Evolutionary conservation across 148 eudicot genomes (phyloP).

Genomic region (Hydrangea macrophylla): DNA sequence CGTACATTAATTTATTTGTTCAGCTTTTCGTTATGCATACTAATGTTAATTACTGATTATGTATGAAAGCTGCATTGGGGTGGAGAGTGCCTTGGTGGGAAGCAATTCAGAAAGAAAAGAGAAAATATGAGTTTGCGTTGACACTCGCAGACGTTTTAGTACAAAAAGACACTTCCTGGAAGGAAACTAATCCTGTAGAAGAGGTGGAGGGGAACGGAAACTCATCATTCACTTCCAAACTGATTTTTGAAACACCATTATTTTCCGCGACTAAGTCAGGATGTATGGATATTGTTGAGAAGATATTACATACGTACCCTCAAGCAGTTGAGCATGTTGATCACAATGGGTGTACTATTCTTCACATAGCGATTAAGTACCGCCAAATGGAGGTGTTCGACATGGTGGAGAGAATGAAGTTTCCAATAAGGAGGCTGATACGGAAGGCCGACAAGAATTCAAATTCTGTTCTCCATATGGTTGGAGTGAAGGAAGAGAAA

Average conservation of each 20-base stretch:
- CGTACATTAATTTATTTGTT: too few relatives aligned
- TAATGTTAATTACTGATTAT: too few relatives aligned
- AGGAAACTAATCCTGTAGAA: neutral
- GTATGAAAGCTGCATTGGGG: neutral
- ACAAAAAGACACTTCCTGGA: neutral
- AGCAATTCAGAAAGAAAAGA: neutral
- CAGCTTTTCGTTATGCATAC: too few relatives aligned
- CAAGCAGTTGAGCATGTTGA: slow-evolving; percentile 13
- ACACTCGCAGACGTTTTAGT: neutral
- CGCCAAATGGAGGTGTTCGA: neutral
- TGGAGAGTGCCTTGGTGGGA: neutral
- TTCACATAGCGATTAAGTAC: slow-evolving; percentile 9
- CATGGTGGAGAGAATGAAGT: neutral
- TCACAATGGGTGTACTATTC: neutral
- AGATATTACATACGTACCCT: neutral
- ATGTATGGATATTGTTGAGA: neutral
- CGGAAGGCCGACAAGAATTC: neutral
- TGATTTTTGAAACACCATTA: neutral
- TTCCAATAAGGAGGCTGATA: neutral
- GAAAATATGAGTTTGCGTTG: neutral
- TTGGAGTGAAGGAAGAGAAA: neutral
- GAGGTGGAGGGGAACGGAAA: neutral
- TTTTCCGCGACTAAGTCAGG: slow-evolving; percentile 7
- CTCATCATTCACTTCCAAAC: too few relatives aligned
- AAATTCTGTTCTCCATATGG: slow-evolving; percentile 3